Conservation (phyloP, 2,329 filamentous ascomycete genomes). For the Madurella mycetomatis region DNA sequence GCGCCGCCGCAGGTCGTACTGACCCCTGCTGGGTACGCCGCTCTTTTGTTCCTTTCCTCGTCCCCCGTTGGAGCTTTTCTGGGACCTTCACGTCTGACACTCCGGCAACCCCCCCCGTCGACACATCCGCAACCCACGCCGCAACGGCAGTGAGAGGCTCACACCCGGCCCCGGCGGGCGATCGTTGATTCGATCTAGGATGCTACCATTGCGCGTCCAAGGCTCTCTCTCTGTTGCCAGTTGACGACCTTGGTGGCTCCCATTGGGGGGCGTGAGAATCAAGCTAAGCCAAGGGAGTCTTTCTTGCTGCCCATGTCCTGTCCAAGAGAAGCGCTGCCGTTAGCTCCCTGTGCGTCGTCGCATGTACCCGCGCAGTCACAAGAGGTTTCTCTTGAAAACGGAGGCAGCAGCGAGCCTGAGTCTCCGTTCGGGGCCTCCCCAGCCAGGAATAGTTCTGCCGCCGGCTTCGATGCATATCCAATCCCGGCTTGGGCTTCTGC, state of each 20-base stretch:
- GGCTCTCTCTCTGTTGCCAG: not conserved
- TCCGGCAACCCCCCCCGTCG: constrained; percentile 9
- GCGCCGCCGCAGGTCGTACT: constrained; percentile 2
- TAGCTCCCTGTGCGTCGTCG: constrained; percentile 10
- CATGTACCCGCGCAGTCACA: constrained; percentile 17
- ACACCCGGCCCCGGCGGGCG: constrained; percentile 19
- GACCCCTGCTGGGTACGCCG: constrained; percentile 16
- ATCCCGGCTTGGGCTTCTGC: constrained; percentile 11
- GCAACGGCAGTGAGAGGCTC: constrained; percentile 10
- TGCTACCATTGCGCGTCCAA: constrained; percentile 18
- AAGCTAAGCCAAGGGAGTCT: not conserved
- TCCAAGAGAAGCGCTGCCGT: not conserved
- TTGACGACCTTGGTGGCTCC: constrained; percentile 8
- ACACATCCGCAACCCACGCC: constrained; percentile 3
- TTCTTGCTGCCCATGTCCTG: not conserved
- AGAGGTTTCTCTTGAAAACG: constrained; percentile 16
- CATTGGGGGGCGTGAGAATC: constrained; percentile 9
- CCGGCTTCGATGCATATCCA: constrained; percentile 5
- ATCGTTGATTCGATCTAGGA: constrained; percentile 30
- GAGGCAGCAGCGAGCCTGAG: constrained; percentile 4
- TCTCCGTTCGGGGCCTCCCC: not conserved
- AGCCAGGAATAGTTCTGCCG: not conserved
- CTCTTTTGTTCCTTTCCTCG: constrained; percentile 6
- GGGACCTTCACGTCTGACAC: not conserved
- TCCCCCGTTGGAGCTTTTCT: not conserved